These are phyloP conservation scores for Carpinus viminea DNA, from an alignment of 306 rosid species.

Conservation along the genomic window DNA sequence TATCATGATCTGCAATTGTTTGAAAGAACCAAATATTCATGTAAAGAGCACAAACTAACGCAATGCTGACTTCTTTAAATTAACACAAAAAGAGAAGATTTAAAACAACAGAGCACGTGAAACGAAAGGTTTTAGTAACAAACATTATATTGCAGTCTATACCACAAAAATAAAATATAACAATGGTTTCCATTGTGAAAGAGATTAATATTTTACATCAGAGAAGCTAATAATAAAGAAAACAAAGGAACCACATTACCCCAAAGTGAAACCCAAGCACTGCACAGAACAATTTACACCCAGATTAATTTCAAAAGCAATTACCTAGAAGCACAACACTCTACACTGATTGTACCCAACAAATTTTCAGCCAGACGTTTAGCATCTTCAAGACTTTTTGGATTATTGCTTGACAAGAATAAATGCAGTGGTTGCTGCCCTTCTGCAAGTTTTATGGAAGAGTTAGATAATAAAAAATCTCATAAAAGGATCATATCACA, in stretches of 20 bases:
- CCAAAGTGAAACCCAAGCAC: neutral
- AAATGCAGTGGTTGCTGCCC: conserved; percentile 78
- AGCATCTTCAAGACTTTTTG: conserved; percentile 85
- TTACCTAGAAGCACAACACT: conserved; percentile 89
- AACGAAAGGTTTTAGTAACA: neutral
- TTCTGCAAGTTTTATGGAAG: conserved; percentile 49
- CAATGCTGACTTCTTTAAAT: conserved; percentile 1
- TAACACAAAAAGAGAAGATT: neutral
- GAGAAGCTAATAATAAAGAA: neutral
- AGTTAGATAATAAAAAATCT: conserved; percentile 20
- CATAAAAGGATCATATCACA: conserved; percentile 28
- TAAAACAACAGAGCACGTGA: conserved; percentile 3
- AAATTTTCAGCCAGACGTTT: conserved; percentile 84
- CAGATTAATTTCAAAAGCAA: conserved; percentile 24
- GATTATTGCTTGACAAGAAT: conserved; percentile 63
- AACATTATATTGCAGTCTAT: neutral
- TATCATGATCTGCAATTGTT: conserved; percentile 21
- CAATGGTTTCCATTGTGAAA: neutral
- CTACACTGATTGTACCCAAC: conserved; percentile 85
- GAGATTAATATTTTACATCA: neutral
- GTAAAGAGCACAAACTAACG: conserved; percentile 15
- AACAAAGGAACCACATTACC: neutral
- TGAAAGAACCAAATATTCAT: conserved; percentile 13
- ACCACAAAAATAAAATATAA: neutral
- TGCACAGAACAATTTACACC: conserved; percentile 3